These are phyloP conservation scores for Leccinum boreale DNA, from an alignment of 768 basidiomycete genomes.

Conservation along the genomic window DNA sequence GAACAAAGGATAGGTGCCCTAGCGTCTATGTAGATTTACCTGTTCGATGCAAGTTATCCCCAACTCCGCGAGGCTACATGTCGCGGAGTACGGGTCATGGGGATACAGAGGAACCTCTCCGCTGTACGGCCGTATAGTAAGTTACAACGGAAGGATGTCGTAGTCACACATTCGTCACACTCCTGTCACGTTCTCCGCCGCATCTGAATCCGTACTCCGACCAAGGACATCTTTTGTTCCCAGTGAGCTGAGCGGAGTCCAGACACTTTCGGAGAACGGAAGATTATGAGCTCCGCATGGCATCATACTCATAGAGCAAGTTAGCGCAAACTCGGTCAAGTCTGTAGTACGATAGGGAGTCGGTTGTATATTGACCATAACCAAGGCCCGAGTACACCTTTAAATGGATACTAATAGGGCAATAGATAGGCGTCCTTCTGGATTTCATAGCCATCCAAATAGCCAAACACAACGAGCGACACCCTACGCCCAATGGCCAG, in stretches of 20 bases:
- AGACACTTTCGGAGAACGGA: too few relatives aligned
- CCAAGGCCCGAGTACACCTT: not conserved
- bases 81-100: conserved; percentile 23
- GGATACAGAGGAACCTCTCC: not conserved
- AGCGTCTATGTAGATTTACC: not conserved
- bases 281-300: not conserved
- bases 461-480: not conserved
- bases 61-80: conserved; percentile 25
- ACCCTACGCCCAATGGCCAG: conserved; percentile 63
- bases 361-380: not conserved
- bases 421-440: not conserved
- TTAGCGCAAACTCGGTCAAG: too few relatives aligned
- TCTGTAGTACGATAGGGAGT: too few relatives aligned
- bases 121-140: not conserved
- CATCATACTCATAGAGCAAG: not conserved
- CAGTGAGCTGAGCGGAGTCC: too few relatives aligned
- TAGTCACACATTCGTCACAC: not conserved
- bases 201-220: not conserved
- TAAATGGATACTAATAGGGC: not conserved
- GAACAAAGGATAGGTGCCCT: not conserved
- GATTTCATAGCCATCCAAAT: not conserved
- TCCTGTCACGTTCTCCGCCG: not conserved
- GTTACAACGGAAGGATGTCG: not conserved
- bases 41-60: not conserved
- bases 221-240: too few relatives aligned